Evolutionary conservation across 2,329 filamentous ascomycete genomes (phyloP).

Genomic region (Aspergillus tanneri): DNA sequence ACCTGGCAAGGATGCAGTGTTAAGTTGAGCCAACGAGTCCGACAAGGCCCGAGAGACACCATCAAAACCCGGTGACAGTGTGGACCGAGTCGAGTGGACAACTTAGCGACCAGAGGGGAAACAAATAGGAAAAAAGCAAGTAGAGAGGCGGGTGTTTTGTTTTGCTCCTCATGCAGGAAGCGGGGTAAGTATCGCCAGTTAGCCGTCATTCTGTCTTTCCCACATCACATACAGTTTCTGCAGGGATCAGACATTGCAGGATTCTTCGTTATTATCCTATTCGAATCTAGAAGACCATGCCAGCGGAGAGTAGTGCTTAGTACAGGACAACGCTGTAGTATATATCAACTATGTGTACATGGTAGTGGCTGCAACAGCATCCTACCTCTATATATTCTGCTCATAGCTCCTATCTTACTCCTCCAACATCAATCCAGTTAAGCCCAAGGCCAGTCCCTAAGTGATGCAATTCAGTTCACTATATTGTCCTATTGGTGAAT

Average conservation of each 20-base stretch:
- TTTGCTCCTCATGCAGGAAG: not conserved
- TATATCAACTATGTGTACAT: no score
- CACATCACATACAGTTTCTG: not conserved
- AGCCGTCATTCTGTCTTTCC: not conserved
- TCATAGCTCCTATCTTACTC: not conserved
- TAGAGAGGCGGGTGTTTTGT: not conserved
- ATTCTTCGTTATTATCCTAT: not conserved
- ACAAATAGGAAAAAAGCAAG: not conserved
- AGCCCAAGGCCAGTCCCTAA: not conserved
- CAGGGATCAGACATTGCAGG: not conserved
- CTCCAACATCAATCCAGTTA: not conserved
- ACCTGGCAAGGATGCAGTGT: constrained; percentile 12
- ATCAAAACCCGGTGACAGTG: not conserved
- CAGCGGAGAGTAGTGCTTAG: no score
- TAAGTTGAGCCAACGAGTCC: constrained; percentile 9
- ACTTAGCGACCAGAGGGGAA: not conserved
- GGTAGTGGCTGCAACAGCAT: no score
- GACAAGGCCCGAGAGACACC: constrained; percentile 4
- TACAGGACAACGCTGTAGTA: no score
- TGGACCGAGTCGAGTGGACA: not conserved
- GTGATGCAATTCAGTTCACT: not conserved
- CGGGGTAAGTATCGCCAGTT: not conserved
- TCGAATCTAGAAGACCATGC: not conserved
- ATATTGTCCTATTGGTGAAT: not conserved
- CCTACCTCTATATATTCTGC: not conserved